Conservation (phyloP, 768 basidiomycete species). For the Phaeotremella fagi region DNA sequence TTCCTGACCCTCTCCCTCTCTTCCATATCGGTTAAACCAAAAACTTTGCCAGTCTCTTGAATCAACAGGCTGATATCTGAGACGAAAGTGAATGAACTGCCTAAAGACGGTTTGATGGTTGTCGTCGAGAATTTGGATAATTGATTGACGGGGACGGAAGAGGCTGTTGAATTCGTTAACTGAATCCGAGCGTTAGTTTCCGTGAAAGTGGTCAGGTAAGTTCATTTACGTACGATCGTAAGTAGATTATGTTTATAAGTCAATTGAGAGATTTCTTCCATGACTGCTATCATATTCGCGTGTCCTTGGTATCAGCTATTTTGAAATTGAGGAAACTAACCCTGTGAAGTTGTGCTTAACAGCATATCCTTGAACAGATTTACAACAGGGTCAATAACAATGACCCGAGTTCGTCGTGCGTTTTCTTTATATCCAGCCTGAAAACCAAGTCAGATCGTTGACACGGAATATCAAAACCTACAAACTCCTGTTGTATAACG, state of each 20-base stretch:
- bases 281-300: conserved; percentile 29
- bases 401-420: conserved; percentile 8
- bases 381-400: conserved; percentile 40
- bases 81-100: conserved; percentile 35
- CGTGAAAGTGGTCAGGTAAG: background rate
- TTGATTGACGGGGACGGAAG: conserved; percentile 31
- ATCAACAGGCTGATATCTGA: conserved; percentile 38
- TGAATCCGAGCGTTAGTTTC: conserved; percentile 6
- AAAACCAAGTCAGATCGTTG: no score
- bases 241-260: conserved; percentile 20
- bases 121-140: conserved; percentile 39
- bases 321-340: conserved; percentile 9
- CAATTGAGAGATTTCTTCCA: conserved; percentile 33
- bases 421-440: no score
- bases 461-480: no score
- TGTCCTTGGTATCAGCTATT: conserved; percentile 23
- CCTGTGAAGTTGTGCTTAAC: conserved; percentile 31
- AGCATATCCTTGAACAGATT: conserved; percentile 40
- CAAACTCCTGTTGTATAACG: conserved; percentile 17
- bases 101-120: conserved; percentile 39
- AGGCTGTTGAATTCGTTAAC: conserved; percentile 32
- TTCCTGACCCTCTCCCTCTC: conserved; percentile 29
- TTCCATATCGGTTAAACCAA: conserved; percentile 35
- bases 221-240: conserved; percentile 19
- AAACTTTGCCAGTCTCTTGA: conserved; percentile 40